Evolutionary conservation across 345 rosid species (phyloP), one percentile per base, ranked within the genome.

Genomic region (Ailanthus altissimus): DNA sequence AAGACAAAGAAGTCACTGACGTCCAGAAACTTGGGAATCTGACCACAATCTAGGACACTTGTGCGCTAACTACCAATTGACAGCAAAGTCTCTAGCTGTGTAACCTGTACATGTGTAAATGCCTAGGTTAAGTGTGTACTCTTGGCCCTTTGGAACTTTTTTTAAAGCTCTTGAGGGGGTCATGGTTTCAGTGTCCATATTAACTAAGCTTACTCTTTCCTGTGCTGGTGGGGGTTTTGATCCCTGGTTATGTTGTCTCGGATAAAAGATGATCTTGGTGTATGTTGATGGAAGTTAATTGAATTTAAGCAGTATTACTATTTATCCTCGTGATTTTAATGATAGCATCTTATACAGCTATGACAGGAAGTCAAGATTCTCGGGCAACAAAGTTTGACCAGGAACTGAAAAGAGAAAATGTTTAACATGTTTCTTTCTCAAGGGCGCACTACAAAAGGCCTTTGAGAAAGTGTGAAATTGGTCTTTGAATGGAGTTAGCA

Each of bases 41-140:
- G 58, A 56, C 50, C 2, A 9, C 36, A 49, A 21, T 32, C 8
- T 0, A 20, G 15, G 57, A 32, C 60, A 65, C 43, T 43, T 1
- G 54, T 60, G 40, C 26, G 47, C 23, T 4, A 1, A 38, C 64
- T 53, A 70, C 57, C 25, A 23, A 74, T 40, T 46, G 11, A 9
- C 47, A 20, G 56, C 51, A 21, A 8, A 25, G 25, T 72, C 67
- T 46, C 16, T 49, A n/a, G 42, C 13, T 25, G 0, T 20, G 47
- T n/a, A 63, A 59, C 65, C 53, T 79, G 83, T 76, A 53, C 53
- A 76, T 72, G 42, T 78, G 83, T 74, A 75, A 71, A 70, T 58
- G 60, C 56, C 71, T 74, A 81, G 78, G 36, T 68, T 43, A 58
- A 73, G 49, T 47, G 28, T 70, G 59, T 6, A 21, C 43, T 23